Percentiles rank a stretch among this genome's conserved stretches.
Conservation (phyloP, 768 basidiomycete species). For the Mycena haematopus region DNA sequence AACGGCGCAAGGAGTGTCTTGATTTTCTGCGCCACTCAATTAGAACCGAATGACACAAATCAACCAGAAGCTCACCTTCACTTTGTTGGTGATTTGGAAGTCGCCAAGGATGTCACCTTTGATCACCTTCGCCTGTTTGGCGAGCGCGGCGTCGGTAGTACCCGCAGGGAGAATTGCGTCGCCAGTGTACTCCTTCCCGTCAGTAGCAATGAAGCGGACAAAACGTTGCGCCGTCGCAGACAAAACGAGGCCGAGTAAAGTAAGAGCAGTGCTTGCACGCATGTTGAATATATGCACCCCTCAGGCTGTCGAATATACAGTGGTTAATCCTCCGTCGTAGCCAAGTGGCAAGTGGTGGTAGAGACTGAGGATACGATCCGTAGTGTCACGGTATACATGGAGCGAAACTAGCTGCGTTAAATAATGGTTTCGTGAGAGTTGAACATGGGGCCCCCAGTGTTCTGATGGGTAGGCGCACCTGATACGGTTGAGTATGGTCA, state of each 20-base stretch:
- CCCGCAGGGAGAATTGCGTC: slow-evolving; percentile 43
- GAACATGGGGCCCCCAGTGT: neutral
- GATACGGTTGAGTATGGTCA: neutral
- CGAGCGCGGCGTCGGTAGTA: slow-evolving; percentile 41
- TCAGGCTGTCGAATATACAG: no score
- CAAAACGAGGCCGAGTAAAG: slow-evolving; percentile 29
- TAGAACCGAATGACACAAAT: neutral
- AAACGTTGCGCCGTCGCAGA: slow-evolving; percentile 41
- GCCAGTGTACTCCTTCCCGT: slow-evolving; percentile 45
- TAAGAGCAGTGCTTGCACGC: slow-evolving; percentile 23
- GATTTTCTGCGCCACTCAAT: slow-evolving; percentile 35
- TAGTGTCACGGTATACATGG: no score
- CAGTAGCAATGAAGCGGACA: slow-evolving; percentile 47
- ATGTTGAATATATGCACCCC: slow-evolving; percentile 12
- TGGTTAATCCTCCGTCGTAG: no score
- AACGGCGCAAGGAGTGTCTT: slow-evolving; percentile 43
- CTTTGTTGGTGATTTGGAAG: slow-evolving; percentile 41
- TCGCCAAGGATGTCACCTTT: slow-evolving; percentile 45
- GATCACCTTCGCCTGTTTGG: slow-evolving; percentile 41
- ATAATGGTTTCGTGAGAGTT: neutral
- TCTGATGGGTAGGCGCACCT: slow-evolving; percentile 7
- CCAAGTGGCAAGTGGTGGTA: no score
- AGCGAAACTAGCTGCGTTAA: slow-evolving; percentile 1
- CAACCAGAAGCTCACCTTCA: slow-evolving; percentile 36
- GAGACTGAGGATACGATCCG: no score